Base-by-base conservation (phyloP, 352 stramenopile genomes). In the Phytophthora fragariaefolia region DNA sequence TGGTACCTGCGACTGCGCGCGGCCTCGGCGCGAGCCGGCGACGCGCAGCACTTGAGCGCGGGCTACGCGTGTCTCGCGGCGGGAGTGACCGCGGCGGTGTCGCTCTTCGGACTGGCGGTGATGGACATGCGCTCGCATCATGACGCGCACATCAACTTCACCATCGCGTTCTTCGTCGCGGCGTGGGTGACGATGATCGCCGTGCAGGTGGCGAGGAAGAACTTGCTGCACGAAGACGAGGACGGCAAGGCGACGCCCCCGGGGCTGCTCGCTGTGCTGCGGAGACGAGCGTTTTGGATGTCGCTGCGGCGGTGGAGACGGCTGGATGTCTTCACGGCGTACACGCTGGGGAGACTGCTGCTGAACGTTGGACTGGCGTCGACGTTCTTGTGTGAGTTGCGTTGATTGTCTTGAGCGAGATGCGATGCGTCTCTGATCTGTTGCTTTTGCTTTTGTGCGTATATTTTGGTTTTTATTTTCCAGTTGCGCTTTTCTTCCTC, bases 91-190 rank as follows among this genome's bases (percentile, higher is more conserved):
- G 42, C 79, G 2, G 63, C 83, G 0, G 62, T 76, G 24, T 83
- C 87, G 60, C 83, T 93, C 34, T 79, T 80, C 24, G 82, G 84
- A 2, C 74, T 96, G 15, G 85, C 84, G 20, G 73, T 92, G 20
- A 69, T 91, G 49, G 85, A 95, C 71, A 94, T 96, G 89, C 79
- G 85, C 24, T 66, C 59, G 5, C 72, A 88, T 67, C 85, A 93
- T 59, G 77, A 92, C 52, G 73, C 76, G 2, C 89, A 96, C 63
- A 79, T 95, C 49, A 60, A 43, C 38, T 92, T 79, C 64, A 95
- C 87, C 1, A 77, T 93, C 23, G 32, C 77, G 6, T 96, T 96
- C 68, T 96, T 96, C 61, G 46, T 93, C 8, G 55, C 71, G 6
- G 77, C 87, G 6, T 96, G 89, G 89, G 45, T 72, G 27, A 83